A percentile compares a stretch with the other conserved stretches of the same genome.
Evolutionary conservation across 1,284 basidiomycete genomes (phyloP).

Genomic region (Porogramme epimiltina): DNA sequence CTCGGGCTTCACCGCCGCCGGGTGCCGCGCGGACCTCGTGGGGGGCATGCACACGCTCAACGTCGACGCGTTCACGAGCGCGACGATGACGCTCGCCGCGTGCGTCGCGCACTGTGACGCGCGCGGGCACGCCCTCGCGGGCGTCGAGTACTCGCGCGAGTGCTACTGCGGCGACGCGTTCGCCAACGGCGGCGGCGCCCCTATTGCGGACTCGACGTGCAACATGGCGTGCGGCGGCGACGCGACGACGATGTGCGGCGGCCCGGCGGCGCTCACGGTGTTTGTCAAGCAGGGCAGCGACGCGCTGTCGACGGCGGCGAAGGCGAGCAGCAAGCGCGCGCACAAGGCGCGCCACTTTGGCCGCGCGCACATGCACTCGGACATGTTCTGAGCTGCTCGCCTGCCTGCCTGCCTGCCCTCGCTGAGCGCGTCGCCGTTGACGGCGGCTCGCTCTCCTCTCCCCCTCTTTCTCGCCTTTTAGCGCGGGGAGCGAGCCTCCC

Average conservation of each 20-base stretch:
- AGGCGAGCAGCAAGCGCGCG: not conserved
- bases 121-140: slow-evolving; percentile 26
- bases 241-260: slow-evolving; percentile 18
- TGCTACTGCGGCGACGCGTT: slow-evolving; percentile 30
- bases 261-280: slow-evolving; percentile 24
- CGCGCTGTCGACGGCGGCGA: not conserved
- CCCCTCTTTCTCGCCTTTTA: not conserved
- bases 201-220: slow-evolving; percentile 19
- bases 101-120: slow-evolving; percentile 24
- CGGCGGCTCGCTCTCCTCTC: slow-evolving; percentile 12
- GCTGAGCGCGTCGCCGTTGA: slow-evolving; percentile 10
- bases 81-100: slow-evolving; percentile 22
- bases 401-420: not conserved
- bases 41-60: slow-evolving; percentile 20
- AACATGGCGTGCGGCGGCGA: slow-evolving; percentile 28
- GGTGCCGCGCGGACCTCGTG: slow-evolving; percentile 8
- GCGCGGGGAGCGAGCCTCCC: slow-evolving; percentile 10
- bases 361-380: slow-evolving; percentile 14
- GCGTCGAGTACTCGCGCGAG: slow-evolving; percentile 28
- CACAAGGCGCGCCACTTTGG: slow-evolving; percentile 21
- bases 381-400: slow-evolving; percentile 11
- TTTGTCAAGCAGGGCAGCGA: slow-evolving; percentile 11
- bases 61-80: slow-evolving; percentile 24
- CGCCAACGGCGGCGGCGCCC: slow-evolving; percentile 22
- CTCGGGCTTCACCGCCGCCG: slow-evolving; percentile 14